Base-by-base conservation (phyloP, 192 early-diverging fungal species). In the Rhizophagus clarus region DNA sequence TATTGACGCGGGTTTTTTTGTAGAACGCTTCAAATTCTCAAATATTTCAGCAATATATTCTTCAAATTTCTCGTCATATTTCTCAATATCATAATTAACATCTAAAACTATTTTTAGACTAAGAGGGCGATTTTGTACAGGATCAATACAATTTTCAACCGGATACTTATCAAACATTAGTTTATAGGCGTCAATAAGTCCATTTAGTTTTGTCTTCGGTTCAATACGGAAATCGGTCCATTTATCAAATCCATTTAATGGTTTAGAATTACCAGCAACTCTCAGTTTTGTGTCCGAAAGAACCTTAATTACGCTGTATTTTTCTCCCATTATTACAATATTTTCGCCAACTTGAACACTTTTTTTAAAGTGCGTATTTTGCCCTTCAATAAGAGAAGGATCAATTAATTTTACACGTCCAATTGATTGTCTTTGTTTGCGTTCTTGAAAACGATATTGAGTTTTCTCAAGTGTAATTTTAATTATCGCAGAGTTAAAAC, bases 271-370 rank as follows among this genome's bases (percentile, higher is more conserved):
- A 4, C 24, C 14, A 45, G 12, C 15, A 24, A 80, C 61, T 17
- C 66, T 61, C 6, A 80, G 45, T 2, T 28, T 28, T 5, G 79
- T 80, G 47, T 76, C 74, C 8, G 79, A 80, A 28, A 73, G 4
- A 32, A 80, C 29, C n/a, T 80, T 49, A 5, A 64, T n/a, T 4
- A 80, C 22, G 11, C 17, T 20, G 6, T 47, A 31, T 22, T 26
- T 80, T 63, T 76, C 74, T 26, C 56, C 73, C 9, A 17, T 29
- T 31, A 80, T 42, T 5, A 80, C 56, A 7, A 80, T 77, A 61
- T 17, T 26, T 40, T 80, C 73, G 0, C 56, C 56, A 64, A 22
- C 24, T 5, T 34, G 29, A 63, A 80, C 20, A n/a, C 28, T 17
- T 34, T 22, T 14, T 31, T 26, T 61, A 40, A 80, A 80, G 4